Evolutionary conservation across 2,329 filamentous ascomycete genomes (phyloP).

Genomic region (Myriangium duriaei): DNA sequence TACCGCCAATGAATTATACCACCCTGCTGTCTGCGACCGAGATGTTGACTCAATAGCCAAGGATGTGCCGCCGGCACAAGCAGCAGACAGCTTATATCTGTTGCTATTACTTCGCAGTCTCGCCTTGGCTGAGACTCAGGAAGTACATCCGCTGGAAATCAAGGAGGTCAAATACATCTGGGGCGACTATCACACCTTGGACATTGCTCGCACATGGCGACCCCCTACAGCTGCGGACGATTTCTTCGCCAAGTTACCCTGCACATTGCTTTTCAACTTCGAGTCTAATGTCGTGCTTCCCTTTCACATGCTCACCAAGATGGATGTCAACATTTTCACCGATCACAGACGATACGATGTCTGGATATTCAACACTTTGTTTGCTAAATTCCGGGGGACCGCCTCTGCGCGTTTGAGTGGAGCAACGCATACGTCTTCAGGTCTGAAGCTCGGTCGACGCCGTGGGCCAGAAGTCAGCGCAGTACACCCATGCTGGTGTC

Average conservation of each 20-base stretch:
- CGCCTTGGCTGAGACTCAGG: slow-evolving; percentile 49
- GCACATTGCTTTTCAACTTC: slow-evolving; percentile 68
- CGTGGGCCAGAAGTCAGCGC: slow-evolving; percentile 83
- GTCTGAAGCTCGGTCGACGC: slow-evolving; percentile 28
- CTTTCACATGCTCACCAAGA: slow-evolving; percentile 68
- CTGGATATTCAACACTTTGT: slow-evolving; percentile 84
- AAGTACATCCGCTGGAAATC: slow-evolving; percentile 45
- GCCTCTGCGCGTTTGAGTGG: slow-evolving; percentile 69
- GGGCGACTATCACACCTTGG: slow-evolving; percentile 45
- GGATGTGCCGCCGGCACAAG: slow-evolving; percentile 44
- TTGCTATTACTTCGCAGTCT: slow-evolving; percentile 46
- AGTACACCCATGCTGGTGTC: slow-evolving; percentile 90
- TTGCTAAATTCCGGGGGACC: slow-evolving; percentile 84
- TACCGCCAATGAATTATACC: slow-evolving; percentile 43
- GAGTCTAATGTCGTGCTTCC: slow-evolving; percentile 61
- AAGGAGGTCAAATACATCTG: slow-evolving; percentile 52
- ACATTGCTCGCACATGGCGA: slow-evolving; percentile 13
- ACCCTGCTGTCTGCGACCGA: slow-evolving; percentile 44
- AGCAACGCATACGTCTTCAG: slow-evolving; percentile 7
- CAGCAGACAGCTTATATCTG: slow-evolving; percentile 48
- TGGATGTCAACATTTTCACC: slow-evolving; percentile 67
- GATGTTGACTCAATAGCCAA: slow-evolving; percentile 45
- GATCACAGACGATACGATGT: slow-evolving; percentile 46
- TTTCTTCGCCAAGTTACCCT: slow-evolving; percentile 20
- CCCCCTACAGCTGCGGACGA: slow-evolving; percentile 7